Percentiles rank a stretch among this genome's conserved stretches.
Conservation (phyloP, 352 stramenopile species). For the Globisporangium nagaii region DNA sequence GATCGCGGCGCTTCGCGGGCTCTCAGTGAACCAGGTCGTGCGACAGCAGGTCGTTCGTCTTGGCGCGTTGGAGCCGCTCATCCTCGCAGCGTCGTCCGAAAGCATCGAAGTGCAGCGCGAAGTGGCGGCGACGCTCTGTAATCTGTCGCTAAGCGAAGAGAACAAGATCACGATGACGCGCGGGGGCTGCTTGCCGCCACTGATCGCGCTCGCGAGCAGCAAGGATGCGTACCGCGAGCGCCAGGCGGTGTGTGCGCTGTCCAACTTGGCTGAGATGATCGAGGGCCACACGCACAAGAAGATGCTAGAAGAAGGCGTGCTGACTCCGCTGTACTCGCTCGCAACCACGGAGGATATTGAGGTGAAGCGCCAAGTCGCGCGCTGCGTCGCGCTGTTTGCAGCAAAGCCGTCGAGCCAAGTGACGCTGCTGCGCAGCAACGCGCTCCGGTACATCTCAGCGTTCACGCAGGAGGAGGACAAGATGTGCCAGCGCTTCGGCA, state of each 20-base stretch:
- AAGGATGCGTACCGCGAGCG: conserved; percentile 89
- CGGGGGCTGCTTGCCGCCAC: conserved; percentile 88
- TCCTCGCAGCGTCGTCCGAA: conserved; percentile 85
- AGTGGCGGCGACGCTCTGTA: conserved; percentile 92
- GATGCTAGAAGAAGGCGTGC: conserved; percentile 90
- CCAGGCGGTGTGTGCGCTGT: conserved; percentile 90
- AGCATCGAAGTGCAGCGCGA: conserved; percentile 95
- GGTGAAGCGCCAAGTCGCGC: conserved; percentile 89
- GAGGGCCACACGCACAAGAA: conserved; percentile 93
- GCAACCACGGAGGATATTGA: conserved; percentile 72
- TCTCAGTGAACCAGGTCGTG: conserved; percentile 89
- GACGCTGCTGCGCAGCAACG: conserved; percentile 81
- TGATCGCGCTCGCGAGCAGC: conserved; percentile 86
- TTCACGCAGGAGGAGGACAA: conserved; percentile 81
- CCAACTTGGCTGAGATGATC: conserved; percentile 95
- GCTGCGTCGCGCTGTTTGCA: conserved; percentile 91
- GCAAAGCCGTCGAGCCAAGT: conserved; percentile 89
- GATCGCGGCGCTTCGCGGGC: conserved; percentile 89
- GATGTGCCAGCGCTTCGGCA: conserved; percentile 87
- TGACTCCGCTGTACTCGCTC: conserved; percentile 89
- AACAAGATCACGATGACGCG: conserved; percentile 96
- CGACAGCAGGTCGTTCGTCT: conserved; percentile 89
- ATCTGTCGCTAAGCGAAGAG: conserved; percentile 93
- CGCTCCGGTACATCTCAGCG: conserved; percentile 82
- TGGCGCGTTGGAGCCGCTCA: conserved; percentile 93